Evolutionary conservation across 1,284 basidiomycete species (phyloP).

Genomic region (Microbotryomycetes sp.): DNA sequence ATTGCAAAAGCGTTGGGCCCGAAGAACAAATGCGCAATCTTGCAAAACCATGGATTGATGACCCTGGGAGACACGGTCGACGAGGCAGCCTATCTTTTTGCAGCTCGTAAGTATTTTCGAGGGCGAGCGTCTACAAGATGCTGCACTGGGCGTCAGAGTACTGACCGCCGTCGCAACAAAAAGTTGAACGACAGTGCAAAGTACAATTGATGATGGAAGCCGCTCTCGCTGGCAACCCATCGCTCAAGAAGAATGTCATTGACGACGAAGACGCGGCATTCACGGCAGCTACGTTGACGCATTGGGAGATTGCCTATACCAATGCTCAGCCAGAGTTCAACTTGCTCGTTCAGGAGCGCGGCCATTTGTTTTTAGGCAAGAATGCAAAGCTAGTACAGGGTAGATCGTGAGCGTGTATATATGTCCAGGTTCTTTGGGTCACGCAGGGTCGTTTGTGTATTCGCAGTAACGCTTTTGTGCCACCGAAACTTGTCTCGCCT

Average conservation of each 20-base stretch:
- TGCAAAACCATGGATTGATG: slow-evolving; percentile 40
- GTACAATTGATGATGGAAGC: slow-evolving; percentile 42
- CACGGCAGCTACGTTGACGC: slow-evolving; percentile 40
- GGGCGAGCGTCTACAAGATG: no score
- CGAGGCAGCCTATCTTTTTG: slow-evolving; percentile 39
- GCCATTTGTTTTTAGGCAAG: slow-evolving; percentile 24
- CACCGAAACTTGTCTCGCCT: no score
- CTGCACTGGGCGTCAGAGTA: no score
- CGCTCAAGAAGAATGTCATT: slow-evolving; percentile 37
- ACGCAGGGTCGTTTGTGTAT: background rate
- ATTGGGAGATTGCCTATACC: slow-evolving; percentile 36
- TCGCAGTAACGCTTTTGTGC: no score
- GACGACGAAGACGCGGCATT: slow-evolving; percentile 40
- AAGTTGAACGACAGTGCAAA: slow-evolving; percentile 41
- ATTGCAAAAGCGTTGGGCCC: slow-evolving; percentile 42
- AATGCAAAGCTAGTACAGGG: background rate
- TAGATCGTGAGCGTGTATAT: no score
- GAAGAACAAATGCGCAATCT: slow-evolving; percentile 39
- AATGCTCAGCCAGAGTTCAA: slow-evolving; percentile 37
- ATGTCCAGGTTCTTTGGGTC: background rate
- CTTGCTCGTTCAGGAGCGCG: slow-evolving; percentile 32
- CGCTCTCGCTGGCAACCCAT: slow-evolving; percentile 35
- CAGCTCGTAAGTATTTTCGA: slow-evolving; percentile 15
- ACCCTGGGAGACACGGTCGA: slow-evolving; percentile 36
- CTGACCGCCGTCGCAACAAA: no score